These are phyloP conservation scores for Clarireedia monteithiana DNA, from an alignment of 2,329 filamentous ascomycete species.

Conservation along the genomic window DNA sequence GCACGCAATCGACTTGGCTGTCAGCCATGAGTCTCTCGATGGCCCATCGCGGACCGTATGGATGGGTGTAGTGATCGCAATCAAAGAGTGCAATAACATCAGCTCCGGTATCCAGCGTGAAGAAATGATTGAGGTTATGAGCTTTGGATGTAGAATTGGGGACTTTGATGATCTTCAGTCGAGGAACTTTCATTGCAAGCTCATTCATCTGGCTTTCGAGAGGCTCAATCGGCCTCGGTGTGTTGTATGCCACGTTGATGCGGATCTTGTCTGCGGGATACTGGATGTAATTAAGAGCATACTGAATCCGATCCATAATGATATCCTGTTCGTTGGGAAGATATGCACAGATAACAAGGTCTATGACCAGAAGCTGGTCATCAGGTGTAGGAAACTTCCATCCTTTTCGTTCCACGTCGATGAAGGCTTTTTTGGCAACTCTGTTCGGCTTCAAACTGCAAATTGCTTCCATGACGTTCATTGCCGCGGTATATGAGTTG, in stretches of 20 bases:
- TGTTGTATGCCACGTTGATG: slow-evolving; percentile 42
- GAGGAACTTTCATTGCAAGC: slow-evolving; percentile 32
- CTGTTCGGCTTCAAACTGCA: slow-evolving; percentile 32
- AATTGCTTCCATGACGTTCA: slow-evolving; percentile 35
- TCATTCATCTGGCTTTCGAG: slow-evolving; percentile 36
- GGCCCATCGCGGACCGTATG: slow-evolving; percentile 40
- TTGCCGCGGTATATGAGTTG: slow-evolving; percentile 37
- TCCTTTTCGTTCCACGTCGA: slow-evolving; percentile 31
- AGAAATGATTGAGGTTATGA: slow-evolving; percentile 42
- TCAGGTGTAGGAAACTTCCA: slow-evolving; percentile 36
- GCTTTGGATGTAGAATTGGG: slow-evolving; percentile 41
- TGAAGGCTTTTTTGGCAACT: slow-evolving; percentile 31
- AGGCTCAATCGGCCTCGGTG: slow-evolving; percentile 37
- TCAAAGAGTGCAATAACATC: slow-evolving; percentile 42
- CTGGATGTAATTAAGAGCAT: slow-evolving; percentile 38
- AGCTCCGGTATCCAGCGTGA: slow-evolving; percentile 35
- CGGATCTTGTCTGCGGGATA: slow-evolving; percentile 39
- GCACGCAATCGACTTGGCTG: slow-evolving; percentile 38
- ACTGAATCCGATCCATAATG: slow-evolving; percentile 39
- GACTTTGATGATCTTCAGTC: slow-evolving; percentile 39
- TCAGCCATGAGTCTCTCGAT: slow-evolving; percentile 38
- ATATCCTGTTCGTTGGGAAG: slow-evolving; percentile 44
- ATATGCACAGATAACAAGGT: slow-evolving; percentile 42
- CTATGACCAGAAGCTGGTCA: slow-evolving; percentile 34
- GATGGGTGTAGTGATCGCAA: slow-evolving; percentile 42